Evolutionary conservation across 2,329 filamentous ascomycete genomes (phyloP), one percentile per base, ranked within the genome.

Genomic region (Trichoderma atroviride): DNA sequence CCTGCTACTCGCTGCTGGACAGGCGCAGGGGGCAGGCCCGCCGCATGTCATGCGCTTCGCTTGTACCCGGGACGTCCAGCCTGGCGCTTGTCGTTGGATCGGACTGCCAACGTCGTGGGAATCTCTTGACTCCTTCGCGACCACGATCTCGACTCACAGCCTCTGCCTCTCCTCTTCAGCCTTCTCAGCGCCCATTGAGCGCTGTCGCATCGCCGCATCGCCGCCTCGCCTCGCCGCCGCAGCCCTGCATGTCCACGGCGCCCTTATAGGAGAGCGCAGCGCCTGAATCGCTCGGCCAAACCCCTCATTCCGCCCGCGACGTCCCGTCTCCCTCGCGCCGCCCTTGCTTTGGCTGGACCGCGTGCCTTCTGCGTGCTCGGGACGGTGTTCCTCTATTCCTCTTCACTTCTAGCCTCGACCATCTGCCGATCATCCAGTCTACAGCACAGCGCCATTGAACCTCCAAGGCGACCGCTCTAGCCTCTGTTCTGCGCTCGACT

Each of bases 231-330:
- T 9, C 27, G n/a, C 6, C 11, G 5, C 47, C 43, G 29, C 47
- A 67, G 58, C 57, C 70, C 61, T 65, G 72, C 74, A 79, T 80
- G 79, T 75, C 63, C 73, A 4, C 47, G 19, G 47, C 7, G 22
- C 73, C 72, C 74, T 80, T 78, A 79, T 80, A 80, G 78, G 76
- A 77, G 75, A 78, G 72, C 72, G 71, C 71, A 69, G 71, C 64
- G 58, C 64, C 37, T 24, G 50, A 71, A 70, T 65, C 64, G 66
- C 70, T 70, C 73, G 62, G 72, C 65, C 66, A 64, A 55, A 67
- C 64, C 64, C 64, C 64, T 67, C 69, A 73, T 72, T 70, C 67
- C 59, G 50, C 50, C 67, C 59, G 50, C 50, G 50, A 52, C 67
- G 69, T 11, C n/a, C 37, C 31, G 35, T 63, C 67, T 62, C 40